Evolutionary conservation across 805 yeast genomes (phyloP), one percentile per base, ranked within the genome.

Genomic region (Hermanozyma aechmeae): DNA sequence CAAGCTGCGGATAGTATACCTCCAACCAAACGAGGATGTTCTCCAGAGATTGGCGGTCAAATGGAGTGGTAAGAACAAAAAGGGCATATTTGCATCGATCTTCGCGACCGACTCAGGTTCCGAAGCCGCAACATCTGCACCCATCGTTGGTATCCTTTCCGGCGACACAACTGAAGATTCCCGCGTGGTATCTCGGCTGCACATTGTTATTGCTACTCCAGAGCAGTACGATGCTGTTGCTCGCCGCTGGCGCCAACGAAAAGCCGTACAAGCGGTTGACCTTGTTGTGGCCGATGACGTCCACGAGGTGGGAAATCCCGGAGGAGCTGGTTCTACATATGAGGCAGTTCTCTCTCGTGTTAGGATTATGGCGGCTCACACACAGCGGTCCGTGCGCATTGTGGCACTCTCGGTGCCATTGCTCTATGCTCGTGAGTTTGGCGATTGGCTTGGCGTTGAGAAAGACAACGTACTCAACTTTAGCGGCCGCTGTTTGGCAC

Each of bases 401-500:
- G 70, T 89, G n/a, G 87, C 74, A 0, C 56, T 89, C 15, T 65
- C 82, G 1, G 64, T 74, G 1, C 73, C 94, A 2, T 50, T 89
- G 23, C 74, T 92, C 0, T 81, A 78, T 45, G 82, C 80, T 3
- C 65, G 73, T 29, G 95, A 84, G 39, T 53, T 87, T 33, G 89
- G 82, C 1, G 83, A 79, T 30, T 92, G 97, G 96, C 53, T 92
- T 16, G 94, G 92, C 2, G 77, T 80, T 15, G 42, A 66, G 1
- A 78, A 74, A 42, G 58, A 53, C 13, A 63, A 73, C 27, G 63
- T 77, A 5, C 84, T 65, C 58, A 86, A 85, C 43, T 86, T 80
- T 48, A 10, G 10, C 20, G 20, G n/a, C n/a, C n/a, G n/a, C n/a
- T n/a, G n/a, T n/a, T n/a, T n/a, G n/a, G n/a, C n/a, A n/a, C n/a